Percentiles rank a stretch among this genome's conserved stretches.
These are phyloP conservation scores for Allium sativum DNA, from an alignment of 106 monocot species.

Conservation along the genomic window DNA sequence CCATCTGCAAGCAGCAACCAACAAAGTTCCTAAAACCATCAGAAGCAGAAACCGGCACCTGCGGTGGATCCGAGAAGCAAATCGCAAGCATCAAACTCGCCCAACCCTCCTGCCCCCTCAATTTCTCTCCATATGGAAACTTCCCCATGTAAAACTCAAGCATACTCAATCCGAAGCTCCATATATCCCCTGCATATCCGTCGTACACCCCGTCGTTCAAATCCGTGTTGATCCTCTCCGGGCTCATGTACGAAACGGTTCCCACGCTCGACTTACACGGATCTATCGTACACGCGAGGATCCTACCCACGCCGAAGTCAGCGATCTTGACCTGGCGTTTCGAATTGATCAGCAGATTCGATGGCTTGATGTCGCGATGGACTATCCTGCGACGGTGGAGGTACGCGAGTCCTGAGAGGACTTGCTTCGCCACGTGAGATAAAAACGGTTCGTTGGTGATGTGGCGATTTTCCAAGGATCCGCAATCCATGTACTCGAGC, in stretches of 20 bases:
- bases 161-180: conserved; percentile 91
- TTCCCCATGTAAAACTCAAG: conserved; percentile 79
- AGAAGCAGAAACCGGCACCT: conserved; percentile 55
- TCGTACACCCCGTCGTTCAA: conserved; percentile 77
- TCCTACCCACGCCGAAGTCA: conserved; percentile 85
- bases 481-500: conserved; percentile 68
- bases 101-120: conserved; percentile 78
- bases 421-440: conserved; percentile 51
- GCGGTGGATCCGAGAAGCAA: conserved; percentile 62
- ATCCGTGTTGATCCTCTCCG: conserved; percentile 93
- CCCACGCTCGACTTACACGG: conserved; percentile 93
- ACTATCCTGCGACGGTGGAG: conserved; percentile 76
- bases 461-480: conserved; percentile 38
- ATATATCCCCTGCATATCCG: conserved; percentile 82
- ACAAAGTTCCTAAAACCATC: conserved; percentile 59
- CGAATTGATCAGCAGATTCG: conserved; percentile 72
- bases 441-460: conserved; percentile 38
- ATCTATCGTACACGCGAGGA: conserved; percentile 86
- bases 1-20: conserved; percentile 62
- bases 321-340: conserved; percentile 74
- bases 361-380: conserved; percentile 93
- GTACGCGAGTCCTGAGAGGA: conserved; percentile 64
- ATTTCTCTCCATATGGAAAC: conserved; percentile 70
- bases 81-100: conserved; percentile 81
- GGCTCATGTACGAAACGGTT: conserved; percentile 95